Evolutionary conservation across 164 flowering plant species (phyloP), one percentile per base, ranked within the genome.

Genomic region (Vitis riparia): DNA sequence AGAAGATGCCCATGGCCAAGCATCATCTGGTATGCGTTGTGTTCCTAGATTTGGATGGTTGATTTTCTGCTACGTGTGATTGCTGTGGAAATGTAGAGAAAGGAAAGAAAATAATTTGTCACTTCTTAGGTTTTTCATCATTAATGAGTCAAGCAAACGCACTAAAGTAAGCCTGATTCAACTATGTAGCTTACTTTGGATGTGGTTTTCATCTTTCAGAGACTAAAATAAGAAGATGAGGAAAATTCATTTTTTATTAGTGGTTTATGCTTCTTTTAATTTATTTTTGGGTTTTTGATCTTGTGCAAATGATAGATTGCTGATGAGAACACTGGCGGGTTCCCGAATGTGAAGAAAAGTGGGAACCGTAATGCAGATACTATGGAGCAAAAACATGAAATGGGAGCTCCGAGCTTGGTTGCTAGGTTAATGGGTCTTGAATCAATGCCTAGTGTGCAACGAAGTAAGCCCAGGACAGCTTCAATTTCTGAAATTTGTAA

Each of bases 371-470:
- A 68, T 52, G 27, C 56, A 23, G 62, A 51, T 58, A 78, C 73
- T 67, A 5, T 32, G 4, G 84, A 82, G 57, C 74, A 76, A 27
- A 81, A 80, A 70, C 75, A 73, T 71, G 90, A 84, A 69, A 85
- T 82, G 87, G 73, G 77, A 62, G 57, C 85, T 32, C 96, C 99
- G 1, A 65, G 91, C 59, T 79, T 92, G 87, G 91, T 94, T 67
- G 99, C 97, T 47, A 80, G 91, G 89, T 80, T 94, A 2, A 94
- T 94, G 99, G 99, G 99, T 12, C 86, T 94, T 70, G 99, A 94
- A 19, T 82, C 94, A 13, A 83, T 94, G 85, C 99, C 99, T 0
- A 71, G 75, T 12, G 70, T 15, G 15, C 78, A 59, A 2, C 69
- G 72, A 58, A 80, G 80, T 11, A 85, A 83, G 59, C 67, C 78